These are phyloP conservation scores for Wickerhamomyces mucosus DNA, from an alignment of 805 yeast genomes.

Conservation along the genomic window DNA sequence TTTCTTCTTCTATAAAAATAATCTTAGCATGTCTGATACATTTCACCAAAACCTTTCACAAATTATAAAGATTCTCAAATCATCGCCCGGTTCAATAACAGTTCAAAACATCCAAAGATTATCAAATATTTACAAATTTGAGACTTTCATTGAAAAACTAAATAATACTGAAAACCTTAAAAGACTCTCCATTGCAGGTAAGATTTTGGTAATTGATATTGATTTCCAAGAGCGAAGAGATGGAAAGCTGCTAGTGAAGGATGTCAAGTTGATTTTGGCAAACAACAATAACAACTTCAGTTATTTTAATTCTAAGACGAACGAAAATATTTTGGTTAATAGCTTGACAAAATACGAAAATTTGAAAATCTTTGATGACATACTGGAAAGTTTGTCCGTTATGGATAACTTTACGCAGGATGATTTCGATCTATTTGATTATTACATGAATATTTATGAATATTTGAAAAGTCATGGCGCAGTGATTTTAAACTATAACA, in stretches of 20 bases:
- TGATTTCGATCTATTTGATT: slow-evolving; percentile 14
- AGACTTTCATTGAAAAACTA: slow-evolving; percentile 16
- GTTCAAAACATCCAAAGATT: slow-evolving; percentile 18
- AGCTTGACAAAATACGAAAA: slow-evolving; percentile 9
- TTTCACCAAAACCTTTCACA: slow-evolving; percentile 14
- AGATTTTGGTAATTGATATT: slow-evolving; percentile 19
- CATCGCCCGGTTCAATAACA: slow-evolving; percentile 14
- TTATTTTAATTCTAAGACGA: slow-evolving; percentile 8
- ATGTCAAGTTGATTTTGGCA: slow-evolving; percentile 16
- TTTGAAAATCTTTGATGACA: slow-evolving; percentile 11
- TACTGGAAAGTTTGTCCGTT: slow-evolving; percentile 11
- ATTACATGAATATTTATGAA: slow-evolving; percentile 6
- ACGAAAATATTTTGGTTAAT: slow-evolving; percentile 11
- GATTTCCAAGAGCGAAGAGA: slow-evolving; percentile 12
- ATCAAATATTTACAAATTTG: slow-evolving; percentile 19
- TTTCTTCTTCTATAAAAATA: no score
- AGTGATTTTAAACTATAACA: slow-evolving; percentile 10
- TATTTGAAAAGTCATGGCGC: slow-evolving; percentile 3
- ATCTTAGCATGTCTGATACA: slow-evolving; percentile 16
- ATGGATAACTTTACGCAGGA: slow-evolving; percentile 17
- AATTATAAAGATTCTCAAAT: slow-evolving; percentile 14
- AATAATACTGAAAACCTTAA: slow-evolving; percentile 5
- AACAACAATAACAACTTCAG: slow-evolving; percentile 17
- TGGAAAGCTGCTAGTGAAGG: slow-evolving; percentile 9
- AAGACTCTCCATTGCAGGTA: slow-evolving; percentile 19